phyloP scores from a whole-genome alignment of 2,329 filamentous ascomycete species.

The Aureobasidium sp. region DNA sequence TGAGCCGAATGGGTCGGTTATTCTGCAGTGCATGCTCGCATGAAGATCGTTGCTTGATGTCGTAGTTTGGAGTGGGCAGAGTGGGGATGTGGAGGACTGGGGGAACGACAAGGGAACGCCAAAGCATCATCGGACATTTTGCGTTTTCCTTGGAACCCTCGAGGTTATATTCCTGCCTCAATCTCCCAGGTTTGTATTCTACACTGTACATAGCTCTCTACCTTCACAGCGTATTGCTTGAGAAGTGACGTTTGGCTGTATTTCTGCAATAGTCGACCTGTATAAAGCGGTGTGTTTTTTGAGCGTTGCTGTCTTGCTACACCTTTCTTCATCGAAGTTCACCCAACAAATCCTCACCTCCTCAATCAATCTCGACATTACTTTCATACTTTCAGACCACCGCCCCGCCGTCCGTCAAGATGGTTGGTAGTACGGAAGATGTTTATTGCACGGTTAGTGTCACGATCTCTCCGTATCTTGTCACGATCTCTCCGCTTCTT shows the following conservation, averaged over 20 bases:
- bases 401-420: constrained; percentile 13
- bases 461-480: not conserved
- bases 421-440: constrained; percentile 38
- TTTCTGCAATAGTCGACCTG: not conserved
- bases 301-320: not conserved
- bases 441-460: constrained; percentile 54
- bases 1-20: not conserved
- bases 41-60: constrained; percentile 5
- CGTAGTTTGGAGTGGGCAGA: not conserved
- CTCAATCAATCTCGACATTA: not conserved
- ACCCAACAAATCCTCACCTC: not conserved
- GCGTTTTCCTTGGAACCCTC: not conserved
- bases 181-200: not conserved
- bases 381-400: not conserved
- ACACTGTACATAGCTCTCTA: not conserved
- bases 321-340: not conserved
- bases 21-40: not conserved
- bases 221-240: not conserved
- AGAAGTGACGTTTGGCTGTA: not conserved
- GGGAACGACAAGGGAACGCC: not conserved
- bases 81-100: not conserved
- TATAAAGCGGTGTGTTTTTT: not conserved
- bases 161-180: not conserved
- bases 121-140: constrained; percentile 1
- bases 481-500: not conserved